Conservation (phyloP, 2,329 filamentous ascomycete genomes). For the Cercospora sp. region DNA sequence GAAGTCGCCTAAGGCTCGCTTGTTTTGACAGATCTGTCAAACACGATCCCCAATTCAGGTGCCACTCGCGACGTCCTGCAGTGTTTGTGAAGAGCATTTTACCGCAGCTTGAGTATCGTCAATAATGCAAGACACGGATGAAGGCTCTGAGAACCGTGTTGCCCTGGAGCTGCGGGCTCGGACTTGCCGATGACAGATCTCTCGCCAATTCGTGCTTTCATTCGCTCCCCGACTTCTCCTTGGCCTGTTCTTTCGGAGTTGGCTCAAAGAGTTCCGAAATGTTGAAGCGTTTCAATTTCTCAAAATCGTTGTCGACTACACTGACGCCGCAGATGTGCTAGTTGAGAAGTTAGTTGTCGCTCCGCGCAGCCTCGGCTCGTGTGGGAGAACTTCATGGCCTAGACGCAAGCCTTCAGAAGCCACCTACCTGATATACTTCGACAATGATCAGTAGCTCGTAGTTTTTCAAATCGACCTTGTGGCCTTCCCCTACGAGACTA, state of each 20-base stretch:
- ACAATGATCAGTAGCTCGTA: conserved; percentile 78
- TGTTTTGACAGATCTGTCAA: conserved; percentile 13
- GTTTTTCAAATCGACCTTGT: conserved; percentile 75
- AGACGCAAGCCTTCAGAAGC: conserved; percentile 20
- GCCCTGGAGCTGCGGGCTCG: background rate
- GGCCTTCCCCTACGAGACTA: conserved; percentile 61
- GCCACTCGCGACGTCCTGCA: background rate
- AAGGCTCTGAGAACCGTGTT: background rate
- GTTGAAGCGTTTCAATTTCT: conserved; percentile 74
- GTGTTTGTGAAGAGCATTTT: background rate
- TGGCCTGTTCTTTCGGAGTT: conserved; percentile 40
- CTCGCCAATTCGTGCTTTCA: background rate
- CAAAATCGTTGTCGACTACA: conserved; percentile 73
- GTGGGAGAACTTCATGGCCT: background rate
- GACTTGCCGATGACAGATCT: background rate
- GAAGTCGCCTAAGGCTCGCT: conserved; percentile 9
- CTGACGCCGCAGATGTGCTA: conserved; percentile 77
- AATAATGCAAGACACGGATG: background rate
- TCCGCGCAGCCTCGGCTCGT: conserved; percentile 5
- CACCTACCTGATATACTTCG: conserved; percentile 74
- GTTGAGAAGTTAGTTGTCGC: background rate
- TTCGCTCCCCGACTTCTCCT: conserved; percentile 9
- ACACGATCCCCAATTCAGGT: conserved; percentile 9
- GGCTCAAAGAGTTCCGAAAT: conserved; percentile 69
- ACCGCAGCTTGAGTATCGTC: background rate